These are phyloP conservation scores for Hevea brasiliensis DNA, from an alignment of 345 rosid genomes.

Conservation along the genomic window DNA sequence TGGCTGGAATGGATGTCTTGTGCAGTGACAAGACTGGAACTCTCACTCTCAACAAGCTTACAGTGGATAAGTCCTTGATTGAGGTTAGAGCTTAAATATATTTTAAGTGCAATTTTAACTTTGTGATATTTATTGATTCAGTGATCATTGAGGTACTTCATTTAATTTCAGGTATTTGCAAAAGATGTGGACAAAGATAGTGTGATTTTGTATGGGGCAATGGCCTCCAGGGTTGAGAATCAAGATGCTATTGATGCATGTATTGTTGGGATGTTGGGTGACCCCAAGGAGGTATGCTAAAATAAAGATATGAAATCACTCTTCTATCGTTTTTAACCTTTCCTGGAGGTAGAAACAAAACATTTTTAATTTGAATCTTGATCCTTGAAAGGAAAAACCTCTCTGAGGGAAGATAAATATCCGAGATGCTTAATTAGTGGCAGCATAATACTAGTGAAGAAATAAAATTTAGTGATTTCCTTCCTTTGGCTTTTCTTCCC, in stretches of 20 bases:
- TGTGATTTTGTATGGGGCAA: constrained; percentile 63
- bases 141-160: not conserved
- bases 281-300: constrained; percentile 50
- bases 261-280: constrained; percentile 59
- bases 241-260: constrained; percentile 79
- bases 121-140: not conserved
- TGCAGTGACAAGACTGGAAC: constrained; percentile 92
- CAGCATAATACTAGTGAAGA: no score
- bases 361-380: no score
- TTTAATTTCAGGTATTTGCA: constrained; percentile 41
- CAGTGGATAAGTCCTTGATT: constrained; percentile 71
- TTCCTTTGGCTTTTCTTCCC: not conserved
- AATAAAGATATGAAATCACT: no score
- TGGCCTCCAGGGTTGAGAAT: constrained; percentile 82
- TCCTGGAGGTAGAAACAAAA: no score
- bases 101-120: not conserved
- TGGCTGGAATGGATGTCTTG: constrained; percentile 89
- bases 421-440: no score
- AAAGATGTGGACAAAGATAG: constrained; percentile 63
- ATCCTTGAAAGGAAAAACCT: no score
- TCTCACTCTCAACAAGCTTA: constrained; percentile 84
- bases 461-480: no score
- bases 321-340: no score
- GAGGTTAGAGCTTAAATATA: constrained; percentile 42
- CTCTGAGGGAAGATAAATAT: no score